A percentile compares a stretch with the other conserved stretches of the same genome.
phyloP scores from a whole-genome alignment of 352 stramenopile genomes.

The Pythium phragmitis region DNA sequence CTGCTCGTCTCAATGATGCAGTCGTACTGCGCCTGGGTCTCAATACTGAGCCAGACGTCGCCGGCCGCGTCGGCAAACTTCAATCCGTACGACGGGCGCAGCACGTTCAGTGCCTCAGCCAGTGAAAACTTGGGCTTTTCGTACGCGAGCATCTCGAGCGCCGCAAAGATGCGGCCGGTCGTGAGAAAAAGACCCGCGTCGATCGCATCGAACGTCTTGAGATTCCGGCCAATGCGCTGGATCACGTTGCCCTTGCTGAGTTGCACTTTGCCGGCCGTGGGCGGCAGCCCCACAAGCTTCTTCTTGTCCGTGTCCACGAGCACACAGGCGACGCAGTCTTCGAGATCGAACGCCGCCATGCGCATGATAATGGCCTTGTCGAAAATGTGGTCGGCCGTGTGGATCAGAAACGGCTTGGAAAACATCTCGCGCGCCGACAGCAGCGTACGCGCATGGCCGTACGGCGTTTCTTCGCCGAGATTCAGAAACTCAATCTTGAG shows the following conservation, averaged over 20 bases:
- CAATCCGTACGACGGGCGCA: constrained; percentile 71
- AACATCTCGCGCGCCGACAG: constrained; percentile 81
- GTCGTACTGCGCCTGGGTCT: constrained; percentile 70
- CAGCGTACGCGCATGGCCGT: constrained; percentile 71
- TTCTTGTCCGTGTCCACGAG: constrained; percentile 69
- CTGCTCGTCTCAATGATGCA: constrained; percentile 55
- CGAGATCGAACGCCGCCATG: constrained; percentile 69
- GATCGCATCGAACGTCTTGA: constrained; percentile 77
- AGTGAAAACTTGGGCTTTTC: constrained; percentile 85
- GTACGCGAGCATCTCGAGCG: constrained; percentile 81
- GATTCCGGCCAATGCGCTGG: constrained; percentile 53
- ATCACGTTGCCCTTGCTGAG: constrained; percentile 53
- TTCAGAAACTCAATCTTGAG: constrained; percentile 86
- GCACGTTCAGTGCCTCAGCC: constrained; percentile 76
- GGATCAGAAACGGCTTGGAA: constrained; percentile 78
- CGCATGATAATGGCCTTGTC: constrained; percentile 69
- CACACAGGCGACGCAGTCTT: constrained; percentile 72
- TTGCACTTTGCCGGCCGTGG: constrained; percentile 70
- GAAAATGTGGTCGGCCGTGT: constrained; percentile 86
- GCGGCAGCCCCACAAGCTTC: constrained; percentile 54
- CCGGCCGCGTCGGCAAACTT: constrained; percentile 68
- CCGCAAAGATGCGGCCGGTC: constrained; percentile 67
- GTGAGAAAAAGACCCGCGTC: constrained; percentile 78
- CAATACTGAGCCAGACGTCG: constrained; percentile 77
- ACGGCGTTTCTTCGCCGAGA: constrained; percentile 72